A percentile compares a stretch with the other conserved stretches of the same genome.
Conservation (phyloP, 306 rosid species). For the Sicyos edulis region DNA sequence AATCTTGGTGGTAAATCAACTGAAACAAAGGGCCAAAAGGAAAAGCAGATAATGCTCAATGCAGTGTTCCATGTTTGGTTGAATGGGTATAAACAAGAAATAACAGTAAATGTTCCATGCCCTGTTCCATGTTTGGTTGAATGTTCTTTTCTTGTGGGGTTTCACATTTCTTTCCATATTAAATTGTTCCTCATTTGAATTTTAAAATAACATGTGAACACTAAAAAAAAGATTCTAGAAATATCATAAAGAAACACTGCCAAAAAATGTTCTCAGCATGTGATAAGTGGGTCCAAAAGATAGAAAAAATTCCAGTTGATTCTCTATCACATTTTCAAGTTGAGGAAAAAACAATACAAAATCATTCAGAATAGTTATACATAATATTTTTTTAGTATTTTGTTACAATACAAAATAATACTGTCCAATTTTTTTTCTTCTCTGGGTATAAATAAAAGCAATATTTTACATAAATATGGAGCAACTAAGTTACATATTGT, state of each 20-base stretch:
- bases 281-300: slow-evolving; percentile 8
- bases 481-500: background rate
- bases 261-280: slow-evolving; percentile 16
- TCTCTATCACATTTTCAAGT: slow-evolving; percentile 14
- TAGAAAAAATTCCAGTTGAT: background rate
- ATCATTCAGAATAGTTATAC: slow-evolving; percentile 5
- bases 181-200: background rate
- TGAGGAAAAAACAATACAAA: background rate
- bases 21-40: background rate
- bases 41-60: background rate
- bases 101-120: background rate
- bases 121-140: background rate
- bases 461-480: slow-evolving; percentile 17
- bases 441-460: background rate
- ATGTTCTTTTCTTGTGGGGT: slow-evolving; percentile 19
- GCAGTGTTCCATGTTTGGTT: too few relatives aligned
- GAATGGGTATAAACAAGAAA: too few relatives aligned
- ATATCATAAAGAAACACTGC: slow-evolving; percentile 10
- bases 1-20: background rate
- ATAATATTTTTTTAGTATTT: background rate
- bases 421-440: background rate
- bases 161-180: slow-evolving; percentile 7
- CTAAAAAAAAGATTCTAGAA: background rate
- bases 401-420: slow-evolving; percentile 8
- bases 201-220: slow-evolving; percentile 9